Base-by-base conservation (phyloP, 768 basidiomycete species). In the Roridomyces roridus region DNA sequence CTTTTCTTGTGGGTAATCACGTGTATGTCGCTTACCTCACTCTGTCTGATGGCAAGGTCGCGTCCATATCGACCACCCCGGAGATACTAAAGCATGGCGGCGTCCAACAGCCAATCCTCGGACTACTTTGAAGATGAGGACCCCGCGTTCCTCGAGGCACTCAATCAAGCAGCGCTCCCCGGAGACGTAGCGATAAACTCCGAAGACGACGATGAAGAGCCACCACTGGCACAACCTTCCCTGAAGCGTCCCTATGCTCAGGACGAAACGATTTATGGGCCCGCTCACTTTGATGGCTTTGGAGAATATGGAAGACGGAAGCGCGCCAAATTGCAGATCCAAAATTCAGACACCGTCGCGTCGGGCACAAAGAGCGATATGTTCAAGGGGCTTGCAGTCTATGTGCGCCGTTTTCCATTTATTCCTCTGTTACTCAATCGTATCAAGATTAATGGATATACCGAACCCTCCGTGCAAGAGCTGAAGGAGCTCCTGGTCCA, bases 281-380 rank as follows among this genome's bases (percentile, higher is more conserved):
- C 90, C 3, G 84, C 89, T 26, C 83, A 78, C 31, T 98, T 96
- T 69, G 94, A 92, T 14, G 85, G 84, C 1, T 92, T 86, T 59
- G 91, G 90, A 0, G 88, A 95, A 67, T 98, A 97, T 67, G 94
- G 97, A 92, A 72, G 80, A 3, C 80, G 94, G 57, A 98, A 98
- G 74, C 85, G 96, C 3, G 88, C 90, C 26, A 98, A 98, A 70
- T 70, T 98, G 45, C 91, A 91, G 64, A 85, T 93, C 5, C 91
- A 94, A 73, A 92, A 94, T 57, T 68, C 72, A 1, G 72, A 74
- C 21, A 66, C 82, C 20, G 68, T 46, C 20, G 63, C 60, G 15
- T 55, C 60, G 3, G 59, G 64, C 8, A 59, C 37, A 18, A 72
- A 72, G 34, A 80, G 77, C 36, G 69, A 77, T 54, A 83, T 97